Evolutionary conservation across 148 eudicot species (phyloP), one percentile per base, ranked within the genome.

Genomic region (Nepenthes gracilis): DNA sequence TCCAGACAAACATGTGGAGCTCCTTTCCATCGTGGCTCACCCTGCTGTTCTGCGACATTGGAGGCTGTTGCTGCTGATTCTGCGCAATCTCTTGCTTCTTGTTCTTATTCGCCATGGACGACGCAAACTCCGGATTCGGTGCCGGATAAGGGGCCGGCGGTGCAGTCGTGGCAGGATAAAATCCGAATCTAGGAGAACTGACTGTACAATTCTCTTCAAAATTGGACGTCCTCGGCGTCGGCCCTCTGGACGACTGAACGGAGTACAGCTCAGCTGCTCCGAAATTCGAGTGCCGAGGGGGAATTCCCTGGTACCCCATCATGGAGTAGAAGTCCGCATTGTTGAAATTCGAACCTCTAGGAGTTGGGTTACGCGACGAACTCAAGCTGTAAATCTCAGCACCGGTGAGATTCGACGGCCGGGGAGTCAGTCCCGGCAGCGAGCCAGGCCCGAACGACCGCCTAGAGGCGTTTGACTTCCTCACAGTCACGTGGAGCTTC

Each of bases 1-100:
- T 90, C 97, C 97, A 90, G 56, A 90, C 95, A 40, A 90, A 90
- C 97, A 84, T 90, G 61, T 90, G 97, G 6, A 90, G 85, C 76
- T 90, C 97, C 56, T 90, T 90, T 2, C 90, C 90, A 14, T 90
- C 95, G 48, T 75, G 70, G 35, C 76, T 84, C 2, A 23, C 36
- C 49, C 23, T 51, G 33, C 36, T 32, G 11, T 12, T 75, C 43
- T 0, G 78, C 63, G 0, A 72, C 63, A 4, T 73, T 76, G 43
- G 43, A 13, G 14, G 69, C 77, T 0, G 69, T 57, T 13, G 56
- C 54, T 1, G 68, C 33, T 0, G 77, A 70, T 57, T 34, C 68
- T 72, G 71, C 72, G 76, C 68, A 9, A 70, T 70, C 50, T 67
- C 54, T 23, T 23, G 23, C 12, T 59, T 51, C 58, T 50, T 14